These are phyloP conservation scores for Coffea canephora DNA, from an alignment of 257 asterid species.

Conservation along the genomic window DNA sequence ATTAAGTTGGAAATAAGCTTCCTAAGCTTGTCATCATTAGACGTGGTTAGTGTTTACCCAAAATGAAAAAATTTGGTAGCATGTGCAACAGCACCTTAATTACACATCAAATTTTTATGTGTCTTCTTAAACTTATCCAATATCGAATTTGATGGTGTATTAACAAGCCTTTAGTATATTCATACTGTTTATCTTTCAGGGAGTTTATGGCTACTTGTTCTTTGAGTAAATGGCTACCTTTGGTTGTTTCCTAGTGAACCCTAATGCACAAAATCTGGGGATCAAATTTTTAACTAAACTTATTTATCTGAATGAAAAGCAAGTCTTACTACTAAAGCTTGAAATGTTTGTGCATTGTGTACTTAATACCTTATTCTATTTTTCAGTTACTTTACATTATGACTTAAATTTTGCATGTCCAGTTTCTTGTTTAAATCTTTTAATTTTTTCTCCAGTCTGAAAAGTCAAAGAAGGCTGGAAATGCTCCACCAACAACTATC, in stretches of 20 bases:
- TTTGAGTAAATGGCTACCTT: neutral
- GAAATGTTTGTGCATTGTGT: neutral
- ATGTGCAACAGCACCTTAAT: neutral
- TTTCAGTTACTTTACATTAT: neutral
- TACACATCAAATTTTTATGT: neutral
- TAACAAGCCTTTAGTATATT: neutral
- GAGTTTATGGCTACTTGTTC: too few species aligned
- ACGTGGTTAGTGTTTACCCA: neutral
- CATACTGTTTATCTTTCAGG: neutral
- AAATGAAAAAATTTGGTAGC: too few species aligned
- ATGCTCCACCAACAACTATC: conserved; percentile 56
- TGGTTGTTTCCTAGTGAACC: neutral
- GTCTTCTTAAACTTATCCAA: neutral
- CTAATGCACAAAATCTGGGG: neutral
- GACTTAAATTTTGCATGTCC: neutral
- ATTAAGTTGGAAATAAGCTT: neutral
- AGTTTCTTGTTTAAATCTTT: neutral
- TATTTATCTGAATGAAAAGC: neutral
- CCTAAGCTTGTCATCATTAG: neutral
- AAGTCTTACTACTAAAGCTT: neutral
- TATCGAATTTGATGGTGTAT: neutral
- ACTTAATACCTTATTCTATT: neutral
- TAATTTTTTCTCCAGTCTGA: conserved; percentile 53
- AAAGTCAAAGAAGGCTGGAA: conserved; percentile 87
- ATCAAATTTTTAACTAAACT: neutral